Conservation (phyloP, 2,329 filamentous ascomycete genomes). For the Hypoxylon sp. region DNA sequence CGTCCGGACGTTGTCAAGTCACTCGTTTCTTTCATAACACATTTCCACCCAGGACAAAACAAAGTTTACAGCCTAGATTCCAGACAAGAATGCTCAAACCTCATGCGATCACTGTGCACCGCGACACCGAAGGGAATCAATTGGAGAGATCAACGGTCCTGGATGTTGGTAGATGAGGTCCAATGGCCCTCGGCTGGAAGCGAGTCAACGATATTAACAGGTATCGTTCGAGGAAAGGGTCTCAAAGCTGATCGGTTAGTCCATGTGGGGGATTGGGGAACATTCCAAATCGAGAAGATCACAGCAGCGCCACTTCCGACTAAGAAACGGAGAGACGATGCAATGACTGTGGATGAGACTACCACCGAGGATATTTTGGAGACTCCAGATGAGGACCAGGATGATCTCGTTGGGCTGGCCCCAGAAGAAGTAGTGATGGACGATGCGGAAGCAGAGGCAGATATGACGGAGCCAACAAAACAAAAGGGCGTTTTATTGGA, state of each 20-base stretch:
- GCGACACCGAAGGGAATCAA: conserved; percentile 91
- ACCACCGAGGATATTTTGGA: conserved; percentile 69
- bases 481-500: conserved; percentile 92
- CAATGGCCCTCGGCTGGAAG: conserved; percentile 70
- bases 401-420: conserved; percentile 83
- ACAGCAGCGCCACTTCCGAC: conserved; percentile 74
- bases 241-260: conserved; percentile 90
- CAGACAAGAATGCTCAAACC: conserved; percentile 88
- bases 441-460: conserved; percentile 53
- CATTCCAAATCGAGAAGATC: conserved; percentile 92
- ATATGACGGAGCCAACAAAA: conserved; percentile 59
- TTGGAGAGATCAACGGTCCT: conserved; percentile 95
- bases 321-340: conserved; percentile 68
- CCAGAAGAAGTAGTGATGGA: conserved; percentile 85
- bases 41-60: conserved; percentile 92
- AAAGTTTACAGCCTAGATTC: conserved; percentile 90
- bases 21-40: conserved; percentile 89
- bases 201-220: conserved; percentile 78
- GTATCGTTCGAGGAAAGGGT: conserved; percentile 84
- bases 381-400: conserved; percentile 77
- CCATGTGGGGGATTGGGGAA: conserved; percentile 92
- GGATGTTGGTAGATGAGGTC: conserved; percentile 90
- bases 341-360: conserved; percentile 73
- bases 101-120: conserved; percentile 90
- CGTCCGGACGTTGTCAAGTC: conserved; percentile 79